These are phyloP conservation scores for Candida glaebosa DNA, from an alignment of 805 yeast genomes.

Conservation along the genomic window DNA sequence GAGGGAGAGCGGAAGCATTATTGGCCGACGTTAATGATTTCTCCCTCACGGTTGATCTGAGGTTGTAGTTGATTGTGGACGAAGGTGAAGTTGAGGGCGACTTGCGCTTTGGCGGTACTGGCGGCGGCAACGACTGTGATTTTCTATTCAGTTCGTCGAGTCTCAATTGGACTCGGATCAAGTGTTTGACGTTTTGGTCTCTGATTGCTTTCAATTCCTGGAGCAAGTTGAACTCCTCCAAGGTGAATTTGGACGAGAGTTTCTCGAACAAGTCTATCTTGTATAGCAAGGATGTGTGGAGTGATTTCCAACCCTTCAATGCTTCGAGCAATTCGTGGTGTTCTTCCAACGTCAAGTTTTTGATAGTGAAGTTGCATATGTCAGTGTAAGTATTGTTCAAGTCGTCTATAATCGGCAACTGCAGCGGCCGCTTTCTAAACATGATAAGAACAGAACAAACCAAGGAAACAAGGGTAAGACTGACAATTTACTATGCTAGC, in stretches of 20 bases:
- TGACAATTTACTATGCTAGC: background rate
- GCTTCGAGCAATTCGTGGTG: constrained; percentile 50
- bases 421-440: constrained; percentile 58
- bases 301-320: constrained; percentile 67
- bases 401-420: constrained; percentile 48
- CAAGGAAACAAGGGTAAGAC: background rate
- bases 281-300: constrained; percentile 59
- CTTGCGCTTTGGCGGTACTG: constrained; percentile 9
- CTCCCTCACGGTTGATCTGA: constrained; percentile 8
- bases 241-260: constrained; percentile 23
- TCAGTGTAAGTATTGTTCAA: constrained; percentile 60
- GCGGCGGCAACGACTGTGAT: constrained; percentile 13
- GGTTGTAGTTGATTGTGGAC: constrained; percentile 7
- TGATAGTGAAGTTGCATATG: constrained; percentile 55
- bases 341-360: constrained; percentile 58
- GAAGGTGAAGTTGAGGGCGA: constrained; percentile 16
- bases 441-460: constrained; percentile 19
- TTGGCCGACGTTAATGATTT: background rate
- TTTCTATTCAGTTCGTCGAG: constrained; percentile 34
- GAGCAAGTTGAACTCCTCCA: constrained; percentile 23
- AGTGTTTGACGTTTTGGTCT: constrained; percentile 42
- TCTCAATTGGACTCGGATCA: constrained; percentile 37
- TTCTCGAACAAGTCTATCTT: constrained; percentile 54
- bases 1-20: constrained; percentile 6
- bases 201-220: constrained; percentile 34